Percentiles rank a stretch among this genome's conserved stretches.
phyloP scores from a whole-genome alignment of 106 monocot species.

The Cymbidium sinense region DNA sequence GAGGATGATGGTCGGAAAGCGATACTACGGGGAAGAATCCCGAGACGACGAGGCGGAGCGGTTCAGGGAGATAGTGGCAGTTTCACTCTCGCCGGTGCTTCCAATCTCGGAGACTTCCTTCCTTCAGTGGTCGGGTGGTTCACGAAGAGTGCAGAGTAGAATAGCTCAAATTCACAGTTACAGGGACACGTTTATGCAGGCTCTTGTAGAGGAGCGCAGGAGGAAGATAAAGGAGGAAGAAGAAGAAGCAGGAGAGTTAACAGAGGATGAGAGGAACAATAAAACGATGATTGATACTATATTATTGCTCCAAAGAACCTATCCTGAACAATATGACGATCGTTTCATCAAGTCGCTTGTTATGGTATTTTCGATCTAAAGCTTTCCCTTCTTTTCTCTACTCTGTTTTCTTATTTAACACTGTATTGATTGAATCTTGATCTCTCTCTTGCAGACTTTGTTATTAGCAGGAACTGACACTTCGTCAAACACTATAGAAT shows the following conservation, averaged over 20 bases:
- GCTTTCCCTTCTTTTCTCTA: not conserved
- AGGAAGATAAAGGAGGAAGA: not conserved
- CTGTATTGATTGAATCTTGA: too few species aligned
- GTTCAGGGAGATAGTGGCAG: slow-evolving; percentile 22
- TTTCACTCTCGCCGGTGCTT: slow-evolving; percentile 4
- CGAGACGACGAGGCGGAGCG: slow-evolving; percentile 14
- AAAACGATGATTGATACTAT: not conserved
- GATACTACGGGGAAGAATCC: slow-evolving; percentile 14
- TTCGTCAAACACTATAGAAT: slow-evolving; percentile 27
- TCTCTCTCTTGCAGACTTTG: slow-evolving; percentile 9
- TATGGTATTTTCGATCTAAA: slow-evolving; percentile 1
- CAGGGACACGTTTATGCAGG: slow-evolving; percentile 24
- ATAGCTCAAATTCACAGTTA: slow-evolving; percentile 1
- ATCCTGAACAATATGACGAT: not conserved
- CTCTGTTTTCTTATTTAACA: not conserved
- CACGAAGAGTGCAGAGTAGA: slow-evolving; percentile 12
- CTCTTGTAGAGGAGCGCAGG: slow-evolving; percentile 23
- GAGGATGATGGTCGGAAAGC: slow-evolving; percentile 22
- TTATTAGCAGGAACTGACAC: slow-evolving; percentile 32
- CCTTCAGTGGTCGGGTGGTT: slow-evolving; percentile 22
- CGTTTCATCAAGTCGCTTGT: not conserved
- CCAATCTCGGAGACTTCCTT: slow-evolving; percentile 35
- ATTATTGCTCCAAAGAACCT: not conserved
- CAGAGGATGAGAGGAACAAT: not conserved
- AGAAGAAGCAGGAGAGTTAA: not conserved